Base-by-base conservation (phyloP, 179 eudicot genomes). In the Amaranthus tricolor region DNA sequence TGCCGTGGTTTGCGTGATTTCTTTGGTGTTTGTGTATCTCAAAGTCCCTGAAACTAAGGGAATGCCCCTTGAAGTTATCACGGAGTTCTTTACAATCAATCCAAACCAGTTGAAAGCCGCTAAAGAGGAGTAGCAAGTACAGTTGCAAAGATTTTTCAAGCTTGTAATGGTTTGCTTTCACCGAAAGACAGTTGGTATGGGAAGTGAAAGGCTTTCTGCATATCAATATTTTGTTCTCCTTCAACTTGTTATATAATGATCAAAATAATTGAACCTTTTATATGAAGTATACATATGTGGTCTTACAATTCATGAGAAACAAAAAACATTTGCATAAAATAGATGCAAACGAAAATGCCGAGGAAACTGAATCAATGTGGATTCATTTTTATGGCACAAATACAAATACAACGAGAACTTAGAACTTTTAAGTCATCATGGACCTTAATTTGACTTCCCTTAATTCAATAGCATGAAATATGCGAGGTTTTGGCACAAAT, bases 31-130 rank as follows among this genome's bases (percentile, higher is more conserved):
- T 49, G 83, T 92, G 59, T 92, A 78, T 85, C 80, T 90, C 77
- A 92, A 85, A 86, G 93, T 92, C n/a, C 97, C 97, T 0, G 97
- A 92, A 78, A 92, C 97, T 1, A 92, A 92, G 82, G 96, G 95
- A 7, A 90, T 92, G 97, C 97, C 97, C 19, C 82, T 92, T 16
- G 97, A 92, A 79, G 97, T 92, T 61, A 90, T 92, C 60, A 85
- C 93, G 0, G 97, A 90, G 85, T 86, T 90, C 85, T 92, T 92
- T 68, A 88, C 90, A 17, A 83, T 90, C 62, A 92, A 88, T 47
- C 86, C 91, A 21, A 82, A 69, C 71, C 89, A 89, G 68, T 49
- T 68, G 11, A 76, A 76, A 62, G 70, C 76, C 47, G 43, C 77
- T 52, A 79, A 81, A 62, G 80, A 63, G 14, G 85, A 82, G 75